Evolutionary conservation across 495 filamentous ascomycete species (phyloP).

Genomic region (Tetracladium marchalianum): DNA sequence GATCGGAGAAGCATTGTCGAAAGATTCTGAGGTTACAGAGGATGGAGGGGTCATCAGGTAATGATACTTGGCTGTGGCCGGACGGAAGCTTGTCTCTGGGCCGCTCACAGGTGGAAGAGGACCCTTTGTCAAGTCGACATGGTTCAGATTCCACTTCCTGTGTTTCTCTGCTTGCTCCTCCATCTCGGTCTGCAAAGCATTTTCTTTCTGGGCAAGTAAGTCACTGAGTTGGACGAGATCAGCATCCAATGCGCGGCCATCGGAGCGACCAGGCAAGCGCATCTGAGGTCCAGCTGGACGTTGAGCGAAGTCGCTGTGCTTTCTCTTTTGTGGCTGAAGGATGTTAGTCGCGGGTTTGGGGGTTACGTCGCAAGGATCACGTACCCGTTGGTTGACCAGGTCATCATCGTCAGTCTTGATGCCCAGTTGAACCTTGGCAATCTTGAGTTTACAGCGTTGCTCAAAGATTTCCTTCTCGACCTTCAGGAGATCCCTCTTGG

Average conservation of each 20-base stretch:
- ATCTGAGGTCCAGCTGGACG: slow-evolving; percentile 47
- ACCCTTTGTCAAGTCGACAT: slow-evolving; percentile 71
- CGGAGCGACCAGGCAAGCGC: slow-evolving; percentile 59
- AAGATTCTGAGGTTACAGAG: slow-evolving; percentile 57
- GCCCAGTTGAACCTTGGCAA: slow-evolving; percentile 75
- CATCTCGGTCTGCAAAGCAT: slow-evolving; percentile 65
- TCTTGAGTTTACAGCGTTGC: slow-evolving; percentile 67
- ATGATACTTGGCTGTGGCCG: slow-evolving; percentile 72
- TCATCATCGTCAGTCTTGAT: slow-evolving; percentile 94
- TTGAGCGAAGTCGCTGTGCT: slow-evolving; percentile 41
- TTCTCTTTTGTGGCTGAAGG: slow-evolving; percentile 57
- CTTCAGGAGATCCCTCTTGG: slow-evolving; percentile 65
- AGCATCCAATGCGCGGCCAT: slow-evolving; percentile 57
- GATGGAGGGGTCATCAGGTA: slow-evolving; percentile 83
- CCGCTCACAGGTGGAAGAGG: slow-evolving; percentile 65
- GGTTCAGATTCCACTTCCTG: slow-evolving; percentile 75
- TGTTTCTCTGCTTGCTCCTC: slow-evolving; percentile 74
- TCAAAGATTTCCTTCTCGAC: slow-evolving; percentile 70
- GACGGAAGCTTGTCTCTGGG: slow-evolving; percentile 55
- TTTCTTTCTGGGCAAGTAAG: slow-evolving; percentile 71
- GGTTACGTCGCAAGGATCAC: slow-evolving; percentile 10
- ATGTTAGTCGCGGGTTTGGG: slow-evolving; percentile 16
- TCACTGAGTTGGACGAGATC: slow-evolving; percentile 72
- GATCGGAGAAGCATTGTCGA: slow-evolving; percentile 16
- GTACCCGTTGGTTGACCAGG: slow-evolving; percentile 85